phyloP scores from a whole-genome alignment of 805 yeast genomes.

The Yamadazyma insecticola region DNA sequence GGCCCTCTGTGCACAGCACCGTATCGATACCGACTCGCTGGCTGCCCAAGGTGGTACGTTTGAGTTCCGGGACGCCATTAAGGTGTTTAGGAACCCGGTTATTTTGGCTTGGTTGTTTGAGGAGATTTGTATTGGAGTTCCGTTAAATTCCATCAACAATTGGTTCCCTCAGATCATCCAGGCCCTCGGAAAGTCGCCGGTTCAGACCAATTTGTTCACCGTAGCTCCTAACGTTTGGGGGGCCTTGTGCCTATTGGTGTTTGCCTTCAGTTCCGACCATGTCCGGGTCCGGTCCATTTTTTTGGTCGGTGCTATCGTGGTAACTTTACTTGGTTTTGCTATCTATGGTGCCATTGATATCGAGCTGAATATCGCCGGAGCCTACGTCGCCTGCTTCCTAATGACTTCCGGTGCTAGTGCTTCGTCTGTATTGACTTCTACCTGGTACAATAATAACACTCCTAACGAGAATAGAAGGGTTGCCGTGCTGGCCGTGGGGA shows the following conservation, averaged over 20 bases:
- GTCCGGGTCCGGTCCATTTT: conserved; percentile 34
- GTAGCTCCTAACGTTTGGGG: conserved; percentile 50
- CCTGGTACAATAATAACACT: conserved; percentile 49
- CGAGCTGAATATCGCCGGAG: conserved; percentile 31
- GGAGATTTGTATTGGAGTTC: conserved; percentile 45
- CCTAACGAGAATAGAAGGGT: conserved; percentile 44
- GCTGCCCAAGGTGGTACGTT: conserved; percentile 32
- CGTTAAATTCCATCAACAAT: conserved; percentile 43
- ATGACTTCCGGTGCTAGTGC: conserved; percentile 49
- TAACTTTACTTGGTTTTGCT: conserved; percentile 42
- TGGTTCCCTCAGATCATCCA: conserved; percentile 46
- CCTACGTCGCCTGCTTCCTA: conserved; percentile 40
- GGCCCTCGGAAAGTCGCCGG: conserved; percentile 35
- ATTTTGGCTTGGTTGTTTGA: conserved; percentile 41
- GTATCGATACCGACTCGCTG: conserved; percentile 44
- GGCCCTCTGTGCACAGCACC: conserved; percentile 29
- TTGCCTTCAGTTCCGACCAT: conserved; percentile 40
- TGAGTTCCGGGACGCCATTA: conserved; percentile 36
- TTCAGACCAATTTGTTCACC: conserved; percentile 37
- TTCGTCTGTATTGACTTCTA: conserved; percentile 45
- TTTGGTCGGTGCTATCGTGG: conserved; percentile 31
- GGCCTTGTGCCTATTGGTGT: conserved; percentile 35
- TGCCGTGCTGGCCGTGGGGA: conserved; percentile 43
- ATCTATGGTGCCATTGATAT: conserved; percentile 44
- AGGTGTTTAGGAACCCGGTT: conserved; percentile 43